Base-by-base conservation (phyloP, 2,329 filamentous ascomycete genomes). In the Colletotrichum agaves region DNA sequence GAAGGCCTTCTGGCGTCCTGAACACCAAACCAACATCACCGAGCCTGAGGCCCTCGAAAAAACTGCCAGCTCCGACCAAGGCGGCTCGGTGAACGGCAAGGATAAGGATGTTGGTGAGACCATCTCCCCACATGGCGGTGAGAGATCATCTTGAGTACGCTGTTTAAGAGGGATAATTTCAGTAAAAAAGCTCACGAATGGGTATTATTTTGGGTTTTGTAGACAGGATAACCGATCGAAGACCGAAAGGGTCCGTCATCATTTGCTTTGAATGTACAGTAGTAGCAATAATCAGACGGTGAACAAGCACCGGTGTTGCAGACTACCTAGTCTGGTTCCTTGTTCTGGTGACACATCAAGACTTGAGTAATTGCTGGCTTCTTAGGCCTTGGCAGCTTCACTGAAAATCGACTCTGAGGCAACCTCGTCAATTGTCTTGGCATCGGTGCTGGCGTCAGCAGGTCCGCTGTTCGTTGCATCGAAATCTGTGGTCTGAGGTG, bases 1-100 rank as follows among this genome's bases (percentile, higher is more conserved):
- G 82, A 91, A 85, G 79, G 86, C 91, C 72, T 94, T 94, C 76
- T 94, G 92, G 91, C 83, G 83, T 41, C 76, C 79, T 7, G 77
- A 82, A 23, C 72, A 78, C 27, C 52, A 71, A 35, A 72, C 73
- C 61, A 71, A 43, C 11, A 39, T 68, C 19, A 33, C 17, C 35
- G 63, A 70, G 43, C 53, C 64, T 13, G 57, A 62, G 47, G 69
- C 69, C 13, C 47, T 71, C 33, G 75, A 74, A 67, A 74, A 67
- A 56, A 70, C 63, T 2, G 44, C 44, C n/a, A 71, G 69, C 57
- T 70, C 63, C 19, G 69, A 71, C 19, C 69, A 60, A 33, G 63
- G 67, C 10, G 69, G 57, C 19, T 71, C 63, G 6, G 35, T 68
- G 27, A 41, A 44, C 15, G 59, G 52, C 13, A 67, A 70, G 41